These are phyloP conservation scores for Tricholoma saponaceum DNA, from an alignment of 768 basidiomycete genomes.

Conservation along the genomic window DNA sequence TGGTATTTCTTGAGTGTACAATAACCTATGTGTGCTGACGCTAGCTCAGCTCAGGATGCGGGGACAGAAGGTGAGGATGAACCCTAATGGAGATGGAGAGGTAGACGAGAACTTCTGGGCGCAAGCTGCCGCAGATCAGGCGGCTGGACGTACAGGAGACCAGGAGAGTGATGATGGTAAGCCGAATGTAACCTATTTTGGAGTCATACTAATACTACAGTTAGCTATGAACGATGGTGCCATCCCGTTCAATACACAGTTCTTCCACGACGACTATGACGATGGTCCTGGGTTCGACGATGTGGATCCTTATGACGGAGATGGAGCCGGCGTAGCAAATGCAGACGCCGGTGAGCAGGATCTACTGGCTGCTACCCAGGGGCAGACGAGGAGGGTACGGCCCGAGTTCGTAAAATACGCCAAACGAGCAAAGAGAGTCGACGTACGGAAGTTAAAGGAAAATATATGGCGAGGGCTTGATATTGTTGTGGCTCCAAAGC, in stretches of 20 bases:
- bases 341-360: conserved; percentile 80
- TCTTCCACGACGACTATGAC: conserved; percentile 92
- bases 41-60: conserved; percentile 79
- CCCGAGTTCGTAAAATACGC: conserved; percentile 93
- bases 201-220: conserved; percentile 1
- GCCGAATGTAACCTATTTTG: conserved; percentile 13
- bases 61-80: conserved; percentile 55
- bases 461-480: conserved; percentile 95
- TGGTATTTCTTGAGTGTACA: conserved; percentile 21
- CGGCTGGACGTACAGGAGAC: conserved; percentile 49
- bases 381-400: conserved; percentile 69
- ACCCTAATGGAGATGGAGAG: conserved; percentile 74
- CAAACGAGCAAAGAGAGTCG: conserved; percentile 93
- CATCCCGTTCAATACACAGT: conserved; percentile 90
- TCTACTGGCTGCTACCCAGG: conserved; percentile 77
- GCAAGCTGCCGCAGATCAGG: conserved; percentile 84
- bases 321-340: conserved; percentile 35
- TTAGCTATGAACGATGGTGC: conserved; percentile 38
- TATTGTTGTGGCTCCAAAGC: conserved; percentile 53
- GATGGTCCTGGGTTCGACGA: conserved; percentile 75
- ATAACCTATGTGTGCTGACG: conserved; percentile 1
- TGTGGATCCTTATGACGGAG: conserved; percentile 41
- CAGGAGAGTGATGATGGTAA: conserved; percentile 60
- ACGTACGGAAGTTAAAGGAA: conserved; percentile 94
- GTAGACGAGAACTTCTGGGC: conserved; percentile 98